Conservation (phyloP, 257 asterid species). For the Coffea canephora region DNA sequence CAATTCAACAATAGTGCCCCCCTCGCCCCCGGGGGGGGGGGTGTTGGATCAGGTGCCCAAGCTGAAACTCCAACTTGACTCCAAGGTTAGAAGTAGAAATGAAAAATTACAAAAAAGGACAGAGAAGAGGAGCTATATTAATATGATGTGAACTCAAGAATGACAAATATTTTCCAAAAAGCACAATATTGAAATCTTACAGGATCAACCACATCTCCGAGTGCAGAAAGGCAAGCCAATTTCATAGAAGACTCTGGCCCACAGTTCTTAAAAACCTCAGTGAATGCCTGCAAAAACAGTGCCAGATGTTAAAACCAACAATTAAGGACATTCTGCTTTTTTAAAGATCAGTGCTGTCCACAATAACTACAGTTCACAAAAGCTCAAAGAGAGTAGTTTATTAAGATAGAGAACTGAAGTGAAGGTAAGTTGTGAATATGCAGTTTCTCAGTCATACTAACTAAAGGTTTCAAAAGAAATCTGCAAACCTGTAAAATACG, state of each 20-base stretch:
- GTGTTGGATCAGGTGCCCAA: background rate
- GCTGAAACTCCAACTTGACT: background rate
- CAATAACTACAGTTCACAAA: background rate
- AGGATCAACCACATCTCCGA: slow-evolving; percentile 66
- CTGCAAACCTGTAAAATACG: slow-evolving; percentile 69
- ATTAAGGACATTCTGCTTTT: background rate
- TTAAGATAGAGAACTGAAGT: background rate
- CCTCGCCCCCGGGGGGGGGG: background rate
- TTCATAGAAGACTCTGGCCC: slow-evolving; percentile 59
- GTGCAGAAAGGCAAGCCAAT: slow-evolving; percentile 78
- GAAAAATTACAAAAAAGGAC: background rate
- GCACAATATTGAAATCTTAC: slow-evolving; percentile 43
- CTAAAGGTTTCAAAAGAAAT: slow-evolving; percentile 3
- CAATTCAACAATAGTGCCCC: background rate
- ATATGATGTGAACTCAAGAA: background rate
- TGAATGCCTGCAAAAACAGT: slow-evolving; percentile 61
- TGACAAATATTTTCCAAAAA: background rate
- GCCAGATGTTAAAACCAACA: slow-evolving; percentile 2
- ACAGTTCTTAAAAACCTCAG: slow-evolving; percentile 56
- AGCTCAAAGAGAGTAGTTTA: background rate
- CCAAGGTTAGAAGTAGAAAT: background rate
- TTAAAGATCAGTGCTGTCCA: background rate
- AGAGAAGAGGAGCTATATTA: background rate
- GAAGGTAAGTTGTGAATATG: background rate
- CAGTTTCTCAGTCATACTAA: background rate